A percentile compares a stretch with the other conserved stretches of the same genome.
Evolutionary conservation across 2,329 filamentous ascomycete genomes (phyloP).

Genomic region (Cadophora sp.): DNA sequence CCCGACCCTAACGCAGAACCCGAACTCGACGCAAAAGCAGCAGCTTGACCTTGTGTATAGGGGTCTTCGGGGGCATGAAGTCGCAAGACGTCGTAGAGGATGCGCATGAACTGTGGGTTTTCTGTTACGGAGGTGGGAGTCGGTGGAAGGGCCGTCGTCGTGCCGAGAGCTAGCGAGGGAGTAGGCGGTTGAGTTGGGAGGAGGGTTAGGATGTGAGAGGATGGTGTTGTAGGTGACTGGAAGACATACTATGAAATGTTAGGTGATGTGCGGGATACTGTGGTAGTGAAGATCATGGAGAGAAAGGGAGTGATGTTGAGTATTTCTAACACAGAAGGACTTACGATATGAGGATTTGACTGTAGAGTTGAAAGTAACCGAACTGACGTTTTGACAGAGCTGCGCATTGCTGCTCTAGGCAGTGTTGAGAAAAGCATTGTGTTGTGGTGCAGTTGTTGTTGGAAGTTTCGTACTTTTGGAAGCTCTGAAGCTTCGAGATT

Average conservation of each 20-base stretch:
- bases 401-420: conserved; percentile 22
- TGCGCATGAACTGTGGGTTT: conserved; percentile 64
- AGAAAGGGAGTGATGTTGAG: background rate
- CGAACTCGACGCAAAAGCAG: conserved; percentile 64
- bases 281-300: background rate
- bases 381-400: conserved; percentile 19
- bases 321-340: background rate
- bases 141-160: conserved; percentile 63
- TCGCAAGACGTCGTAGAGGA: conserved; percentile 63
- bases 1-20: conserved; percentile 59
- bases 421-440: conserved; percentile 30
- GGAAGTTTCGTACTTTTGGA: background rate
- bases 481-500: conserved; percentile 13
- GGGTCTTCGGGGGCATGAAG: conserved; percentile 64
- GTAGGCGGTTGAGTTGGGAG: conserved; percentile 64
- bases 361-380: conserved; percentile 39
- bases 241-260: conserved; percentile 60
- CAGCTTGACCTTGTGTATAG: conserved; percentile 60
- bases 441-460: background rate
- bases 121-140: conserved; percentile 65
- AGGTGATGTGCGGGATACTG: background rate
- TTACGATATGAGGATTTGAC: conserved; percentile 43
- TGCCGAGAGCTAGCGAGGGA: conserved; percentile 62
- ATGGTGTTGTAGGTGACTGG: conserved; percentile 52
- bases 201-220: conserved; percentile 62